Percentiles rank a stretch among this genome's conserved stretches.
Evolutionary conservation across 2,329 filamentous ascomycete species (phyloP).

Genomic region (Chaetomiaceae sp.): DNA sequence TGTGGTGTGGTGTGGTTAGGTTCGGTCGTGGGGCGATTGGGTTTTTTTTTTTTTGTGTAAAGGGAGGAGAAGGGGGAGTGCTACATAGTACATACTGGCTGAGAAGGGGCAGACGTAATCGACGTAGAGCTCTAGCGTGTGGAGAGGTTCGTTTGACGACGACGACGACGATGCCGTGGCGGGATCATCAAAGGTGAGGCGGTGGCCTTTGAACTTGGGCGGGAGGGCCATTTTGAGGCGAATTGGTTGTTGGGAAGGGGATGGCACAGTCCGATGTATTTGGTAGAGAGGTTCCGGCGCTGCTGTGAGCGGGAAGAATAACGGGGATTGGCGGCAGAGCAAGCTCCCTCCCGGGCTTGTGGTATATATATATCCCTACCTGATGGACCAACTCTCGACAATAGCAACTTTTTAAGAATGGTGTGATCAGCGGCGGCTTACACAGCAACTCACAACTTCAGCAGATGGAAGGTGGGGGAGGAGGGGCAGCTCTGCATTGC

Average conservation of each 20-base stretch:
- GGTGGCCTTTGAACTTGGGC: slow-evolving; percentile 72
- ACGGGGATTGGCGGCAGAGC: too few relatives aligned
- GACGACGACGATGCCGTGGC: slow-evolving; percentile 30
- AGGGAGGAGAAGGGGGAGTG: slow-evolving; percentile 21
- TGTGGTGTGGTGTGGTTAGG: too few relatives aligned
- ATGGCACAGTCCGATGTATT: too few relatives aligned
- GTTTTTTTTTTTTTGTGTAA: neutral
- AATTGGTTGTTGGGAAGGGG: neutral
- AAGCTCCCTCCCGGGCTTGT: neutral
- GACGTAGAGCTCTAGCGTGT: slow-evolving; percentile 66
- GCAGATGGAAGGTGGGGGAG: too few relatives aligned
- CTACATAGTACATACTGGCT: slow-evolving; percentile 34
- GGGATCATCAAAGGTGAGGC: slow-evolving; percentile 45
- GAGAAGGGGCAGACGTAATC: slow-evolving; percentile 84
- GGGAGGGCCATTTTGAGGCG: slow-evolving; percentile 61
- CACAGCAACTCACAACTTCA: too few relatives aligned
- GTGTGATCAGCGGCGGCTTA: neutral
- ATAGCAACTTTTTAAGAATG: too few relatives aligned
- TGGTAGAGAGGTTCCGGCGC: too few relatives aligned
- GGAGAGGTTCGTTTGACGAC: slow-evolving; percentile 42
- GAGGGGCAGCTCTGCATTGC: neutral
- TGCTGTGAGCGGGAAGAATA: too few relatives aligned
- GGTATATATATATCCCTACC: too few relatives aligned
- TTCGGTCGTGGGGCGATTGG: too few relatives aligned
- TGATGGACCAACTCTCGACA: too few relatives aligned